These are phyloP conservation scores for Eucalyptus cloeziana DNA, from an alignment of 345 rosid species.

Conservation along the genomic window DNA sequence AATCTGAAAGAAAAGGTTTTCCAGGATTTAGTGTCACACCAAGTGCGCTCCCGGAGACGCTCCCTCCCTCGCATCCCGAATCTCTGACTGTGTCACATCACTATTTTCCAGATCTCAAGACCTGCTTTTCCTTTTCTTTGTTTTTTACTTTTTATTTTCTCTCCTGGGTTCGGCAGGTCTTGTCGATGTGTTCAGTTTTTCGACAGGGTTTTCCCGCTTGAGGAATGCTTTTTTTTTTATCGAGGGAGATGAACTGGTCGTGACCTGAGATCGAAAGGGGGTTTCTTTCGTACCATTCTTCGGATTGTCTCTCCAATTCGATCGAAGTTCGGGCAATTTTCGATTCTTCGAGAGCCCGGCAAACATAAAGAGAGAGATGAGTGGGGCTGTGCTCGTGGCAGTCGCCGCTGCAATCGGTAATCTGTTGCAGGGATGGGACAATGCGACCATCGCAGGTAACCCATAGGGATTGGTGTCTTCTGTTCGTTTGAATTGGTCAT, in stretches of 20 bases:
- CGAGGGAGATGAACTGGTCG: not conserved
- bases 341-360: not conserved
- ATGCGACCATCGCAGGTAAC: conserved; percentile 30
- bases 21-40: not conserved
- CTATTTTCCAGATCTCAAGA: not conserved
- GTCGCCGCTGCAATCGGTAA: conserved; percentile 26
- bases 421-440: conserved; percentile 40
- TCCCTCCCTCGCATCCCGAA: not conserved
- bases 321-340: not conserved
- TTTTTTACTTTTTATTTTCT: not conserved
- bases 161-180: not conserved
- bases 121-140: not conserved
- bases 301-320: not conserved
- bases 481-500: not conserved
- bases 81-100: not conserved
- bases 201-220: not conserved
- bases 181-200: not conserved
- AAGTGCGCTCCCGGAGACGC: not conserved
- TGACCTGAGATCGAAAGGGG: not conserved
- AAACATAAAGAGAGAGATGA: conserved; percentile 1
- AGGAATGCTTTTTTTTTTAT: not conserved
- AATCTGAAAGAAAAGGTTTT: not conserved
- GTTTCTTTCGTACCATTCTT: not conserved
- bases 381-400: conserved; percentile 24
- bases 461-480: not conserved